A percentile compares a stretch with the other conserved stretches of the same genome.
Evolutionary conservation across 306 rosid genomes (phyloP).

Genomic region (Acacia crassicarpa): DNA sequence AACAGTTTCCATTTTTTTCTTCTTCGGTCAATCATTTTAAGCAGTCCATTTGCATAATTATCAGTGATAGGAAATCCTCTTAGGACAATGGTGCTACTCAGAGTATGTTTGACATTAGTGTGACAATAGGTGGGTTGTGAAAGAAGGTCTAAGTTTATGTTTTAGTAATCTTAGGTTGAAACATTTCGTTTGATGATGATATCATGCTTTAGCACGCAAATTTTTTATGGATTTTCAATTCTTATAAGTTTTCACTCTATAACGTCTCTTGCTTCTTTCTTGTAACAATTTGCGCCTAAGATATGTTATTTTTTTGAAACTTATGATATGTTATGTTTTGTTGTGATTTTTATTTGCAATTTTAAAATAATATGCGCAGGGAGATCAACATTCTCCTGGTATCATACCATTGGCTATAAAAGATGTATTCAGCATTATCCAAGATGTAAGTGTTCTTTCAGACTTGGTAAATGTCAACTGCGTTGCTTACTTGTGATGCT

Average conservation of each 20-base stretch:
- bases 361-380: constrained; percentile 51
- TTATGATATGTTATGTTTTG: not conserved
- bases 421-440: constrained; percentile 96
- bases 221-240: not conserved
- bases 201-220: constrained; percentile 13
- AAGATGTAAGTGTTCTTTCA: constrained; percentile 73
- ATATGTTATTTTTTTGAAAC: not conserved
- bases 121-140: not conserved
- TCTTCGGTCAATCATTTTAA: not conserved
- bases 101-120: constrained; percentile 18
- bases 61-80: constrained; percentile 11
- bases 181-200: not conserved
- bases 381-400: constrained; percentile 93
- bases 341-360: constrained; percentile 26
- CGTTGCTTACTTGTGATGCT: not conserved
- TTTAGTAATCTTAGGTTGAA: constrained; percentile 14
- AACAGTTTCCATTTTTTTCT: not conserved
- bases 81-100: constrained; percentile 16
- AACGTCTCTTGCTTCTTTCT: constrained; percentile 8
- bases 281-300: not conserved
- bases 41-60: not conserved
- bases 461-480: constrained; percentile 18
- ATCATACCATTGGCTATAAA: constrained; percentile 95
- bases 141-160: not conserved
- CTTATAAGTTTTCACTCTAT: not conserved